These are phyloP conservation scores for Penicillium italicum DNA, from an alignment of 2,329 filamentous ascomycete genomes.

Conservation along the genomic window DNA sequence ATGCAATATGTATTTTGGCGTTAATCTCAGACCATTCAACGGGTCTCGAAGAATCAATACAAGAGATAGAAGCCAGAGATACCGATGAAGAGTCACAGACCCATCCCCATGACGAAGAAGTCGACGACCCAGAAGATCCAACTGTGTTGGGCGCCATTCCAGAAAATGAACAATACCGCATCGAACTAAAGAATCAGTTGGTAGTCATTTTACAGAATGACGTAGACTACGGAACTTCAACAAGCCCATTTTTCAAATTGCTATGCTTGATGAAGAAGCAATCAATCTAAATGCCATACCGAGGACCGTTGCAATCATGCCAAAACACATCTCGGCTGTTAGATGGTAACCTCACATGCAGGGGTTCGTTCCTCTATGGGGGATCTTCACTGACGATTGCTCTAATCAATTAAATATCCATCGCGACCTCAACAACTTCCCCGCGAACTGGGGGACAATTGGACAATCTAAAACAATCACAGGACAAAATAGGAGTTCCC, in stretches of 20 bases:
- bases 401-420: conserved; percentile 15
- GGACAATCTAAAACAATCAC: background rate
- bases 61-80: background rate
- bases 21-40: background rate
- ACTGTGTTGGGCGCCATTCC: background rate
- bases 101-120: background rate
- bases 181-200: background rate
- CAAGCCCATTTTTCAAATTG: background rate
- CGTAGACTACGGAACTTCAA: background rate
- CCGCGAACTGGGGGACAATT: background rate
- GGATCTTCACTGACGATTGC: conserved; percentile 8
- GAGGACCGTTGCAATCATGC: background rate
- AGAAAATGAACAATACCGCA: background rate
- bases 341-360: conserved; percentile 8
- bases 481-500: background rate
- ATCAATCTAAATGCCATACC: background rate
- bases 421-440: background rate
- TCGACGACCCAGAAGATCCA: background rate
- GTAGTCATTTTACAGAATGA: too few species aligned
- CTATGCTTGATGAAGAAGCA: background rate
- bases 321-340: background rate
- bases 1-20: background rate
- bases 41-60: background rate
- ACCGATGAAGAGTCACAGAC: background rate
- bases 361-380: background rate